Evolutionary conservation across 768 basidiomycete species (phyloP), one percentile per base, ranked within the genome.

Genomic region (Kwoniella europaea): DNA sequence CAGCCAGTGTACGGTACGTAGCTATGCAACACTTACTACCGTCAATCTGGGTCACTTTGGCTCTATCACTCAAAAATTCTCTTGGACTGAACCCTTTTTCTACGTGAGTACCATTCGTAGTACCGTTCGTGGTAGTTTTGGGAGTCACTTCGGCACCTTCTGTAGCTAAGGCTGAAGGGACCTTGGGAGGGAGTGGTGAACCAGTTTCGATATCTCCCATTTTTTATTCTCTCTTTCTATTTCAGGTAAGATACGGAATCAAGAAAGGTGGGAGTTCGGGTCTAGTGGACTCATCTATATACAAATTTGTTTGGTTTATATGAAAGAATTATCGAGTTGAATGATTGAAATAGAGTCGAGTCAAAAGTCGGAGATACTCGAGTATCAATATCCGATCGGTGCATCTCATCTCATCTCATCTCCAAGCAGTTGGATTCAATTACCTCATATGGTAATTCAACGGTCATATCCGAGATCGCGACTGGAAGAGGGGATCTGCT

Each of bases 61-160:
- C 63, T 44, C 67, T 60, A 29, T 77, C 76, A 54, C 69, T 77
- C 60, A 77, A 54, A 46, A 75, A 77, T 44, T 74, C 67, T 20
- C 50, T 63, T 29, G 62, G 52, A 58, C 56, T 46, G n/a, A 63
- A 69, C 12, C 43, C 65, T 29, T 62, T 68, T 24, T 44, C 16
- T 20, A 44, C 6, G 10, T 24, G 42, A 4, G 41, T 42, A 2
- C 57, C 58, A 54, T 68, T 44, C 18, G 46, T 35, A 5, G 44
- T 61, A 53, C 66, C 57, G 41, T 57, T 69, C 15, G 24, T 54
- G 46, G 54, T 20, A 54, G 55, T 18, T 20, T 60, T 67, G 35
- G 12, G 46, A 15, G n/a, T 18, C 16, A 46, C 56, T 16, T 42
- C 57, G 10, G 61, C 46, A 24, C 44, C 58, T 15, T 61, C 52